phyloP scores from a whole-genome alignment of 768 basidiomycete species.

The Mycena leptocephala region DNA sequence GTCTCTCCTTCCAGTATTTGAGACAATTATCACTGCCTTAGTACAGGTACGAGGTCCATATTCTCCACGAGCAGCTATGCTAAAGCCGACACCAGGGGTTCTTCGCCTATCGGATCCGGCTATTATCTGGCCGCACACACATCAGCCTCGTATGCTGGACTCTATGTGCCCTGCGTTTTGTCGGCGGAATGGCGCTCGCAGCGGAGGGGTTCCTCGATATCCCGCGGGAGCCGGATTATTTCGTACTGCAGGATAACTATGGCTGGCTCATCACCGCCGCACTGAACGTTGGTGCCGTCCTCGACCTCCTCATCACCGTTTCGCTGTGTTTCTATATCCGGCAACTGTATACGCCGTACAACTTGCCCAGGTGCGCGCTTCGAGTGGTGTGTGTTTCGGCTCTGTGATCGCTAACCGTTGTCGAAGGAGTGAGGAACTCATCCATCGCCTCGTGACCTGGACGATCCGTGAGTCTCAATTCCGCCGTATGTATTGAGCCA shows the following conservation, averaged over 20 bases:
- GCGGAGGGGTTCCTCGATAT: constrained; percentile 40
- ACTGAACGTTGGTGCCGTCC: constrained; percentile 44
- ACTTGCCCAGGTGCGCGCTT: constrained; percentile 32
- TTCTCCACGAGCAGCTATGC: background rate
- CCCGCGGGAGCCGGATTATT: constrained; percentile 25
- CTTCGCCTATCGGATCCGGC: constrained; percentile 47
- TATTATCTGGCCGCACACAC: constrained; percentile 44
- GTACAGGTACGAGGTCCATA: constrained; percentile 6
- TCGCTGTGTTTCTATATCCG: constrained; percentile 51
- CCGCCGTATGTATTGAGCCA: background rate
- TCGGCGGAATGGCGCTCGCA: constrained; percentile 47
- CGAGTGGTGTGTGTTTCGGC: background rate
- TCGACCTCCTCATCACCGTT: constrained; percentile 50
- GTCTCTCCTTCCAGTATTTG: constrained; percentile 44
- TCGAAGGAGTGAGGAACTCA: constrained; percentile 40
- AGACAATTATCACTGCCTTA: constrained; percentile 41
- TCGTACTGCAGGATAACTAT: constrained; percentile 40
- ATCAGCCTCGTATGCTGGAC: constrained; percentile 46
- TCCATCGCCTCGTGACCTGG: constrained; percentile 47
- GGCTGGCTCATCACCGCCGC: constrained; percentile 51
- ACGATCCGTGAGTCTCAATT: constrained; percentile 45
- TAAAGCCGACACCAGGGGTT: constrained; percentile 42
- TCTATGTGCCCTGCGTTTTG: constrained; percentile 43
- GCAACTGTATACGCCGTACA: constrained; percentile 23
- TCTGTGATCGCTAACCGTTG: background rate